Conservation (phyloP, 2,329 filamentous ascomycete species). For the Metarhizium humberi region DNA sequence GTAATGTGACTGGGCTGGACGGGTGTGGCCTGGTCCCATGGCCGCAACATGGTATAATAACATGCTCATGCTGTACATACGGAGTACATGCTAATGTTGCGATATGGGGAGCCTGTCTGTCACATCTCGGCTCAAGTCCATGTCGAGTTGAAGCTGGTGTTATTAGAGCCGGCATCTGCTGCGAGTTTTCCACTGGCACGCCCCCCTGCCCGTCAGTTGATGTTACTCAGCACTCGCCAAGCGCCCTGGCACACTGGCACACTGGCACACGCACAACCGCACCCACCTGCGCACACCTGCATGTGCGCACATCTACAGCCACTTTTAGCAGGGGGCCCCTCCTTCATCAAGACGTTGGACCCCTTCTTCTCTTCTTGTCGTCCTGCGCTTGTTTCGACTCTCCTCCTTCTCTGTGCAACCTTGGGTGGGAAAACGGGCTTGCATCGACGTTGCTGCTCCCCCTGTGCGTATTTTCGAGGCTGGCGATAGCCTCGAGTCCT, state of each 20-base stretch:
- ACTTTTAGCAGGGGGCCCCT: neutral
- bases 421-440: conserved; percentile 1
- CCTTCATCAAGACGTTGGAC: neutral
- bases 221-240: no score
- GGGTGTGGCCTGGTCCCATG: no score
- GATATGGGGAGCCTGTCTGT: neutral
- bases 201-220: no score
- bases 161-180: neutral
- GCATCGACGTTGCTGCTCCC: neutral
- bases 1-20: no score
- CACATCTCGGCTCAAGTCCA: neutral
- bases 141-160: neutral
- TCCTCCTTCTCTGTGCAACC: conserved; percentile 5
- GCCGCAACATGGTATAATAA: no score
- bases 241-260: neutral
- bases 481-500: conserved; percentile 4
- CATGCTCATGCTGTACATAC: neutral
- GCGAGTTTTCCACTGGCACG: neutral
- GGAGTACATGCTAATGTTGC: neutral
- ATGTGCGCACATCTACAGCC: neutral
- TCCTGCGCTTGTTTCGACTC: neutral
- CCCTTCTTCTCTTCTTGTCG: conserved; percentile 1
- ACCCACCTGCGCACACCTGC: neutral
- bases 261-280: neutral
- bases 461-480: neutral